Conservation (phyloP, 306 rosid species). For the Delonix regia region DNA sequence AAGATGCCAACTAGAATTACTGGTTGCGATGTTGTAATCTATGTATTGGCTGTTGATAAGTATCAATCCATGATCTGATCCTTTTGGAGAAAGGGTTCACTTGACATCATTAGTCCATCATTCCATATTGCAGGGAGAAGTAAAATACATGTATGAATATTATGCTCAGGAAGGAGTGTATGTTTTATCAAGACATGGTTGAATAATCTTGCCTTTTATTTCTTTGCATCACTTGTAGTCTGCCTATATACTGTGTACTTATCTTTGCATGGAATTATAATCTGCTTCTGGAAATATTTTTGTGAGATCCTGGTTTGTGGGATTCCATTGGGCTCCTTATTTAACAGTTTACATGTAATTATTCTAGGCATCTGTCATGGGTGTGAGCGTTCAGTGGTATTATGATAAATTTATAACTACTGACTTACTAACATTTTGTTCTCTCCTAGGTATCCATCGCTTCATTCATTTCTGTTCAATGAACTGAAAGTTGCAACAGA, state of each 20-base stretch:
- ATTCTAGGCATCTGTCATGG: constrained; percentile 6
- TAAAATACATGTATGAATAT: background rate
- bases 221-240: background rate
- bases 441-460: constrained; percentile 74
- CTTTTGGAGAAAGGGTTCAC: background rate
- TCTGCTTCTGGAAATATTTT: constrained; percentile 24
- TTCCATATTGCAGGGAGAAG: constrained; percentile 10
- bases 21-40: constrained; percentile 14
- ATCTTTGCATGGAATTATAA: background rate
- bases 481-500: constrained; percentile 86
- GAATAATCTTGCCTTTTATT: background rate
- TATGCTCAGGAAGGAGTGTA: background rate
- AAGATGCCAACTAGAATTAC: background rate
- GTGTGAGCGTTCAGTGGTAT: constrained; percentile 1
- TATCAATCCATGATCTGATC: constrained; percentile 5
- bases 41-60: constrained; percentile 6
- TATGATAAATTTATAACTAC: constrained; percentile 17
- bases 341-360: constrained; percentile 20
- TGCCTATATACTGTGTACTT: background rate
- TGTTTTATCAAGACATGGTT: background rate
- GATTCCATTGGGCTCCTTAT: constrained; percentile 8
- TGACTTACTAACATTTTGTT: constrained; percentile 12
- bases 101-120: constrained; percentile 15
- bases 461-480: constrained; percentile 79
- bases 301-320: constrained; percentile 6